Percentiles rank a stretch among this genome's conserved stretches.
phyloP scores from a whole-genome alignment of 139 green algal genomes.

The Coelastrella sp. region DNA sequence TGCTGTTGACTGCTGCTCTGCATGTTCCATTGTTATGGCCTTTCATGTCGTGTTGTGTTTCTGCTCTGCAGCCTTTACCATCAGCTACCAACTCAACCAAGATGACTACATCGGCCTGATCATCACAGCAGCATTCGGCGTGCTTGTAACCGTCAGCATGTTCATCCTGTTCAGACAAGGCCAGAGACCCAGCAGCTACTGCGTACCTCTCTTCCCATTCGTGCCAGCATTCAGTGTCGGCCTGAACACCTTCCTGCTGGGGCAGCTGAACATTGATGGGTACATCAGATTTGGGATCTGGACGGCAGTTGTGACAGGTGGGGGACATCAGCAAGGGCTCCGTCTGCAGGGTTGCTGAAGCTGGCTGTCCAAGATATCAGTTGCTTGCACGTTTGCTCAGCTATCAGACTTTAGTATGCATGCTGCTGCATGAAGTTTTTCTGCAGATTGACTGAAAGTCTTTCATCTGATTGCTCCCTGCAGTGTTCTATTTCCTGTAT shows the following conservation, averaged over 20 bases:
- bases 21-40: no score
- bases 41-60: no score
- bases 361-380: neutral
- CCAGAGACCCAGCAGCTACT: slow-evolving; percentile 40
- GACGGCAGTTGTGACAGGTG: slow-evolving; percentile 42
- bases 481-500: slow-evolving; percentile 25
- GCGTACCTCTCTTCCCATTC: slow-evolving; percentile 49
- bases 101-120: slow-evolving; percentile 10
- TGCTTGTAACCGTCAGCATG: neutral
- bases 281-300: slow-evolving; percentile 55
- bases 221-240: slow-evolving; percentile 47
- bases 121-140: neutral
- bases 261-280: slow-evolving; percentile 40
- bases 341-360: neutral
- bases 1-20: no score
- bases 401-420: neutral
- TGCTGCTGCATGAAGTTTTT: neutral
- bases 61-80: slow-evolving; percentile 22
- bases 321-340: neutral
- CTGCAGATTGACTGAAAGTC: neutral
- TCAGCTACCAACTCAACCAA: neutral
- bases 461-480: neutral
- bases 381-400: neutral
- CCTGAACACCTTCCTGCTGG: slow-evolving; percentile 59
- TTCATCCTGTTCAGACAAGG: neutral